Percentiles rank a stretch among this genome's conserved stretches.
Evolutionary conservation across 2,329 filamentous ascomycete genomes (phyloP).

Genomic region (Biscogniauxia sp.): DNA sequence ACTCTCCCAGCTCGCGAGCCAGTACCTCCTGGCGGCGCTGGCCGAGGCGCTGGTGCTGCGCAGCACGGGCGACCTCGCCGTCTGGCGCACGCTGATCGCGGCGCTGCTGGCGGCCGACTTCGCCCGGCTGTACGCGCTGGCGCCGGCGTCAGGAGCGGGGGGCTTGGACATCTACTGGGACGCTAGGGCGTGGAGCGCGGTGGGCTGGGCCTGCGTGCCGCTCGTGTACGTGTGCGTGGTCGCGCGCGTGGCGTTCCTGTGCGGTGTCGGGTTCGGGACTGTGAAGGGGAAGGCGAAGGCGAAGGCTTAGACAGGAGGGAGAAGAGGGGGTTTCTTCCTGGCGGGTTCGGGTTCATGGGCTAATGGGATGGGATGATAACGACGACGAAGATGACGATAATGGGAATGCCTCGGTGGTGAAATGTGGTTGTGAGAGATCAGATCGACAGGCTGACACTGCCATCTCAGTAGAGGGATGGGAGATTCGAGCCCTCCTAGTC

Average conservation of each 20-base stretch:
- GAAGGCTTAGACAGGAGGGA: too few relatives aligned
- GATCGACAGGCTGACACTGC: too few relatives aligned
- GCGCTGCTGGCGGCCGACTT: conserved; percentile 72
- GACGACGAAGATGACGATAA: too few relatives aligned
- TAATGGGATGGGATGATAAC: too few relatives aligned
- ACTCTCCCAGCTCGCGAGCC: conserved; percentile 72
- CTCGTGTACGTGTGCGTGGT: conserved; percentile 67
- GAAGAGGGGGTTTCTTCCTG: too few relatives aligned
- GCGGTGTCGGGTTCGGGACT: conserved; percentile 50
- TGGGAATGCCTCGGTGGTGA: too few relatives aligned
- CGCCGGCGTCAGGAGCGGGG: conserved; percentile 49
- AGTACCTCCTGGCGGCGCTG: conserved; percentile 74
- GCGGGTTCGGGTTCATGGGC: too few relatives aligned
- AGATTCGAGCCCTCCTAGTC: too few relatives aligned
- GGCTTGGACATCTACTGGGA: conserved; percentile 59
- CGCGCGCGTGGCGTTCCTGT: conserved; percentile 58
- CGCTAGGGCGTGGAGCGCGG: conserved; percentile 60
- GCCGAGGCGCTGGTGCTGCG: conserved; percentile 76
- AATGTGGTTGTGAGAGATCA: too few relatives aligned
- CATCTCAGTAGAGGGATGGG: too few relatives aligned
- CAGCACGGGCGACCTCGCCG: conserved; percentile 61
- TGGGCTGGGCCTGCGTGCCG: conserved; percentile 66
- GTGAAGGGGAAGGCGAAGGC: background rate
- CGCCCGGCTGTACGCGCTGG: conserved; percentile 69
- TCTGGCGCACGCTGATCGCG: conserved; percentile 68